phyloP scores from a whole-genome alignment of 2,329 filamentous ascomycete species.

The Phoma sp. region DNA sequence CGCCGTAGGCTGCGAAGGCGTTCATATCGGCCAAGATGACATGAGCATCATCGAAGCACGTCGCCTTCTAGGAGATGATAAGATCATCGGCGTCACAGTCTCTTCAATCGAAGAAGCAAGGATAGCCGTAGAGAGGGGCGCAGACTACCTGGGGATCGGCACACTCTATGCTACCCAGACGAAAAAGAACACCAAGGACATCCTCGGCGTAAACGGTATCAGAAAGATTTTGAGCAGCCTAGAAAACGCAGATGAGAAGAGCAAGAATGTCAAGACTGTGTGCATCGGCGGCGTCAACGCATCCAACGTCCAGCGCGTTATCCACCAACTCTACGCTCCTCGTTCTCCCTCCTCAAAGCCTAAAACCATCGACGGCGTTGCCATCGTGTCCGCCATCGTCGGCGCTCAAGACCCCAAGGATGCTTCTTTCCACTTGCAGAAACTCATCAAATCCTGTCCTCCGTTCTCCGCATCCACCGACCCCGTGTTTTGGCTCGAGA shows the following conservation, averaged over 20 bases:
- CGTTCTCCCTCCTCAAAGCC: constrained; percentile 31
- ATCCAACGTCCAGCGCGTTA: constrained; percentile 74
- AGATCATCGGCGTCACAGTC: constrained; percentile 91
- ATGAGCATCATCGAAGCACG: constrained; percentile 75
- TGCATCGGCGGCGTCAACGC: constrained; percentile 90
- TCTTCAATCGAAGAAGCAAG: constrained; percentile 76
- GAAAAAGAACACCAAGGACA: constrained; percentile 85
- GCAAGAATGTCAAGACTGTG: constrained; percentile 62
- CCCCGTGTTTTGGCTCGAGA: constrained; percentile 29
- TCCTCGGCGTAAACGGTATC: constrained; percentile 77
- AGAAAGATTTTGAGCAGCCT: constrained; percentile 71
- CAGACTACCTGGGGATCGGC: constrained; percentile 89
- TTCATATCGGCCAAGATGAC: constrained; percentile 95
- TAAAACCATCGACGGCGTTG: constrained; percentile 79
- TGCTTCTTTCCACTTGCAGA: constrained; percentile 66
- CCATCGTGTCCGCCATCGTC: constrained; percentile 89
- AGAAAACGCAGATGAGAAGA: constrained; percentile 42
- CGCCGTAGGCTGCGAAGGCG: constrained; percentile 85
- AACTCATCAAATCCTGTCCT: constrained; percentile 57
- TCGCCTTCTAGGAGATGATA: constrained; percentile 73
- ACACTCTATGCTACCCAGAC: constrained; percentile 84
- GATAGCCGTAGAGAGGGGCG: constrained; percentile 75
- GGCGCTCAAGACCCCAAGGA: constrained; percentile 71
- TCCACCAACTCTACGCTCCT: constrained; percentile 70
- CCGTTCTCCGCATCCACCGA: constrained; percentile 27